phyloP scores from a whole-genome alignment of 345 rosid species.

The Citrus mangshanensis region DNA sequence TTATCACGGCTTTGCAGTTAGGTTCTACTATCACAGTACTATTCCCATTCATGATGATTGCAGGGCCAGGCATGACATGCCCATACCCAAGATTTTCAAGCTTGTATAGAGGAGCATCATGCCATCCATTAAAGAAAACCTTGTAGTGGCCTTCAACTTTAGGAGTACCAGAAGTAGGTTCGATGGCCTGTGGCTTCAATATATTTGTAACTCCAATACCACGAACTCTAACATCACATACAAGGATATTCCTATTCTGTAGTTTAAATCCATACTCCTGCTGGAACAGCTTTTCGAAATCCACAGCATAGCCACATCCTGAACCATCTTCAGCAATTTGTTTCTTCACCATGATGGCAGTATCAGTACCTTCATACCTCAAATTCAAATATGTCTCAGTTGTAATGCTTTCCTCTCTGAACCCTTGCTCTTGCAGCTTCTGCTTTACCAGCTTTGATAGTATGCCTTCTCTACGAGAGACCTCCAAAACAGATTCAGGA shows the following conservation, averaged over 20 bases:
- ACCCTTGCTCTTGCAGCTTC: constrained; percentile 80
- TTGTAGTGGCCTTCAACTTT: constrained; percentile 58
- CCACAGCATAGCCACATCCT: constrained; percentile 56
- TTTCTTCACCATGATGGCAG: constrained; percentile 91
- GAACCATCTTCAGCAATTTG: constrained; percentile 40
- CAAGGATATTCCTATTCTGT: constrained; percentile 64
- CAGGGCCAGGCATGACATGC: constrained; percentile 68
- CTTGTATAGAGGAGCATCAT: constrained; percentile 65
- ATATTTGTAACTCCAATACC: constrained; percentile 87
- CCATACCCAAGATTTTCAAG: constrained; percentile 79
- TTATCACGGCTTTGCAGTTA: constrained; percentile 67
- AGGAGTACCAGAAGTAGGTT: constrained; percentile 47
- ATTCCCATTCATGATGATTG: constrained; percentile 94
- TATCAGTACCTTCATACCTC: constrained; percentile 97
- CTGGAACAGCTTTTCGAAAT: constrained; percentile 77
- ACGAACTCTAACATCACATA: constrained; percentile 90
- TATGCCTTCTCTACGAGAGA: constrained; percentile 53
- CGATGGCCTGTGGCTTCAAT: constrained; percentile 63
- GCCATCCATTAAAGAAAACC: constrained; percentile 79
- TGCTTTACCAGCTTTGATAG: constrained; percentile 53
- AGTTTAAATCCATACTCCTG: constrained; percentile 94
- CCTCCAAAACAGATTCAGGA: constrained; percentile 62
- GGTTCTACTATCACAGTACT: constrained; percentile 96
- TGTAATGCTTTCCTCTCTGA: constrained; percentile 56
- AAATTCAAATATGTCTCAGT: constrained; percentile 77